Conservation (phyloP, 257 asterid species). For the Nicotiana tabacum region DNA sequence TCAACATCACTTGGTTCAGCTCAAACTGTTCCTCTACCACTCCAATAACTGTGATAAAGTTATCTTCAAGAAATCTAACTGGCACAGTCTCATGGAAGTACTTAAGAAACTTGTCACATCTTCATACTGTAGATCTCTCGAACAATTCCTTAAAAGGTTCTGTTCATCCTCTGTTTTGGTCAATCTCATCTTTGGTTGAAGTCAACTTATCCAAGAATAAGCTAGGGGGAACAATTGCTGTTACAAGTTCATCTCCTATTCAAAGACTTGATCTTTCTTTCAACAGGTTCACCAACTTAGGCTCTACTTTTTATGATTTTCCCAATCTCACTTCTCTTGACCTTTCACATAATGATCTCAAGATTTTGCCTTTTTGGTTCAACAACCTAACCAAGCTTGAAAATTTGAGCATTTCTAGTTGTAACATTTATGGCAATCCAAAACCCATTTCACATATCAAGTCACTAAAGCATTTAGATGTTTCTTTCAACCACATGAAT, state of each 20-base stretch:
- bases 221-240: slow-evolving; percentile 59
- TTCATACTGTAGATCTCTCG: slow-evolving; percentile 69
- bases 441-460: slow-evolving; percentile 39
- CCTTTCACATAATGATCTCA: slow-evolving; percentile 55
- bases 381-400: slow-evolving; percentile 57
- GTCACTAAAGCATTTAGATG: slow-evolving; percentile 44
- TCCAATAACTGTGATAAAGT: slow-evolving; percentile 35
- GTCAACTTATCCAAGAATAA: slow-evolving; percentile 62
- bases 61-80: slow-evolving; percentile 55
- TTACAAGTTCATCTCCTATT: slow-evolving; percentile 21
- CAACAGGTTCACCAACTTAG: slow-evolving; percentile 71
- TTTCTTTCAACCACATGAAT: slow-evolving; percentile 45
- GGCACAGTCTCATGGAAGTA: slow-evolving; percentile 75
- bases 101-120: slow-evolving; percentile 52
- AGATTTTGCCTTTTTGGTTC: slow-evolving; percentile 41
- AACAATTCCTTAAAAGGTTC: slow-evolving; percentile 57
- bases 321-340: slow-evolving; percentile 42
- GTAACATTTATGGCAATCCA: slow-evolving; percentile 52
- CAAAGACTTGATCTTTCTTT: slow-evolving; percentile 54
- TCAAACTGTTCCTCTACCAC: slow-evolving; percentile 35
- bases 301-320: slow-evolving; percentile 29
- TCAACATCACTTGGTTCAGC: slow-evolving; percentile 55
- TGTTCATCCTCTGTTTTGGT: slow-evolving; percentile 54
- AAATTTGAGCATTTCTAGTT: slow-evolving; percentile 49
- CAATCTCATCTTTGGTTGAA: slow-evolving; percentile 42